phyloP scores from a whole-genome alignment of 257 asterid genomes.

The Coffea canephora region DNA sequence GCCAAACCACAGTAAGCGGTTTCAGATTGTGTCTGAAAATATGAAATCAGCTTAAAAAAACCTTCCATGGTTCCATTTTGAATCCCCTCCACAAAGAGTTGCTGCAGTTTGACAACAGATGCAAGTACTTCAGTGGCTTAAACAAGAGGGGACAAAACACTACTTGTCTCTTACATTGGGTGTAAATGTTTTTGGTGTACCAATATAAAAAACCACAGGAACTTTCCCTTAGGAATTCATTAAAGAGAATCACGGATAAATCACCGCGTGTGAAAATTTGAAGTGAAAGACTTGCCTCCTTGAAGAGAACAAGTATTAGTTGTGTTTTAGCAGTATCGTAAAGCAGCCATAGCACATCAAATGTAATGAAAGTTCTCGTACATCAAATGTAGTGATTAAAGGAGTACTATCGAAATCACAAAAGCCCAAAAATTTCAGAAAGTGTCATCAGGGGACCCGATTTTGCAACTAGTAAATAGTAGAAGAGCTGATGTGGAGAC shows the following conservation, averaged over 20 bases:
- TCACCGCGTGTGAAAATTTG: background rate
- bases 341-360: background rate
- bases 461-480: background rate
- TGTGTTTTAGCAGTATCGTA: background rate
- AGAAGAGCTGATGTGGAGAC: background rate
- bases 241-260: background rate
- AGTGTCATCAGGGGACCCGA: background rate
- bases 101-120: constrained; percentile 48
- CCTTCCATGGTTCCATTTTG: constrained; percentile 95
- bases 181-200: background rate
- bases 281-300: background rate
- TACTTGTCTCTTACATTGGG: background rate
- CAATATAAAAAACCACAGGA: background rate
- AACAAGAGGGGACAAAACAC: background rate
- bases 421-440: no score
- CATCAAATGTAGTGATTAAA: no score
- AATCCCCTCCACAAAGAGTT: constrained; percentile 83
- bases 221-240: background rate
- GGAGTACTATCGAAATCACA: no score
- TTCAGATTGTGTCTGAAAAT: constrained; percentile 98
- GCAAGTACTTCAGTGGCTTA: constrained; percentile 14
- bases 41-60: constrained; percentile 85
- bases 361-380: no score
- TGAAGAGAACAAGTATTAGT: background rate
- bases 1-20: constrained; percentile 99